Evolutionary conservation across 164 flowering plant species (phyloP).

Genomic region (Paratinospora sagittata): DNA sequence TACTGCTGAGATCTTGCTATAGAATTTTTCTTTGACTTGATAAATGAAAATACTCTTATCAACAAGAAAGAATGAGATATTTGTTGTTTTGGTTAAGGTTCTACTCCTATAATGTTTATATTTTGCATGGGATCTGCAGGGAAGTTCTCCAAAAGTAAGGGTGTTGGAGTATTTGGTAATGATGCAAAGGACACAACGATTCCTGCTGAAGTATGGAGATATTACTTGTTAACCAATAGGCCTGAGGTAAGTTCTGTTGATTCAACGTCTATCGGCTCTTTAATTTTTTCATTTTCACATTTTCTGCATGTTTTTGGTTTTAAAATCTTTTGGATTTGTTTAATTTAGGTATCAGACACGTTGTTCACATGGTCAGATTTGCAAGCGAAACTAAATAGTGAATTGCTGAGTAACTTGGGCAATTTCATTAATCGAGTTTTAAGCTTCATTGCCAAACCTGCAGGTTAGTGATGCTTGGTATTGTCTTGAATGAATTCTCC

Average conservation of each 20-base stretch:
- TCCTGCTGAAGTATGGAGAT: slow-evolving; percentile 96
- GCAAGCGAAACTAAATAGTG: slow-evolving; percentile 85
- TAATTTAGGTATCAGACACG: slow-evolving; percentile 74
- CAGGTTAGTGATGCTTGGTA: slow-evolving; percentile 40
- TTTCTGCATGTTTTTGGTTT: not conserved
- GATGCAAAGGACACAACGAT: slow-evolving; percentile 89
- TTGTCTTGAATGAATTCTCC: not conserved
- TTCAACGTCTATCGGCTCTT: not conserved
- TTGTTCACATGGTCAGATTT: slow-evolving; percentile 81
- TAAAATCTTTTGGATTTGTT: not conserved
- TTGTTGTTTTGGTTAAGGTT: slow-evolving; percentile 3
- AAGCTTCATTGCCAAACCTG: slow-evolving; percentile 81
- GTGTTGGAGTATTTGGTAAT: slow-evolving; percentile 92
- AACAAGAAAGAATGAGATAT: not conserved
- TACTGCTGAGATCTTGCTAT: not conserved
- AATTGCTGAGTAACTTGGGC: slow-evolving; percentile 81
- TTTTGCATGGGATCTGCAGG: slow-evolving; percentile 34
- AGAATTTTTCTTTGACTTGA: not conserved
- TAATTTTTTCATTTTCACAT: not conserved
- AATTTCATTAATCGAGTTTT: slow-evolving; percentile 86
- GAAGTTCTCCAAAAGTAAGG: slow-evolving; percentile 72
- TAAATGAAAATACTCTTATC: not conserved
- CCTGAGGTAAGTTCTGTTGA: slow-evolving; percentile 60
- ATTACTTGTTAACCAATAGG: slow-evolving; percentile 83
- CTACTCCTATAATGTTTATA: not conserved